A percentile compares a stretch with the other conserved stretches of the same genome.
These are phyloP conservation scores for Penicillium bialowiezense DNA, from an alignment of 495 filamentous ascomycete genomes.

Conservation along the genomic window DNA sequence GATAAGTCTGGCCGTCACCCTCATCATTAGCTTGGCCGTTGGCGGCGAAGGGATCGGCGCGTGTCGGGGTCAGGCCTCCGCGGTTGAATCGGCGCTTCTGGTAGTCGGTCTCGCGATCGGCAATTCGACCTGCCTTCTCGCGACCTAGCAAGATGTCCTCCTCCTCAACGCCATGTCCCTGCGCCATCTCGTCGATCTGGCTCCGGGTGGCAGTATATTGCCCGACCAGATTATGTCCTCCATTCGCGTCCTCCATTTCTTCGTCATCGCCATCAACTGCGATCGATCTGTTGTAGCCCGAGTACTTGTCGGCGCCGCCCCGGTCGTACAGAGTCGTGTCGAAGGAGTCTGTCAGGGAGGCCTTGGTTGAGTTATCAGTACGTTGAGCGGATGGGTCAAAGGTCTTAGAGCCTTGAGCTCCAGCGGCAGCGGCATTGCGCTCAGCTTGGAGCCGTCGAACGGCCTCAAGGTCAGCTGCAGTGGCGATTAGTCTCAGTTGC, in stretches of 20 bases:
- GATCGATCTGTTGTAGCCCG: constrained; percentile 88
- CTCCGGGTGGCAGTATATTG: constrained; percentile 93
- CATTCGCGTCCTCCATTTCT: constrained; percentile 76
- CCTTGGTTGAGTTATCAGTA: constrained; percentile 88
- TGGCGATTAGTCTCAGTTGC: constrained; percentile 23
- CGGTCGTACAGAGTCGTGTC: constrained; percentile 91
- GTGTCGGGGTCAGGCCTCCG: constrained; percentile 73
- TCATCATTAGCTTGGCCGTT: constrained; percentile 66
- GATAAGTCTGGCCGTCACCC: constrained; percentile 74
- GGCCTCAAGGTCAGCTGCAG: constrained; percentile 73
- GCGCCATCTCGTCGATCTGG: constrained; percentile 93
- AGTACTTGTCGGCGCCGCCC: constrained; percentile 75
- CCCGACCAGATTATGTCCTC: constrained; percentile 76
- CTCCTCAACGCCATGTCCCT: constrained; percentile 79
- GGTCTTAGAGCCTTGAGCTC: constrained; percentile 82
- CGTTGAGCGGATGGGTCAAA: constrained; percentile 86
- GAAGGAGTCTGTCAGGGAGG: constrained; percentile 89
- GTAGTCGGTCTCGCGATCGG: constrained; percentile 93
- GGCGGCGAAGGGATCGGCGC: constrained; percentile 83
- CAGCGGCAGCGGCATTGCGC: constrained; percentile 81
- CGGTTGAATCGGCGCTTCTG: constrained; percentile 93
- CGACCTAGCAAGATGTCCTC: constrained; percentile 85
- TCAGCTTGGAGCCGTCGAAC: constrained; percentile 83
- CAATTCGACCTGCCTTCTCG: constrained; percentile 86
- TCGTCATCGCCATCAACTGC: constrained; percentile 79